Base-by-base conservation (phyloP, 1,139 yeast species). In the Suhomyces bolitotheri region DNA sequence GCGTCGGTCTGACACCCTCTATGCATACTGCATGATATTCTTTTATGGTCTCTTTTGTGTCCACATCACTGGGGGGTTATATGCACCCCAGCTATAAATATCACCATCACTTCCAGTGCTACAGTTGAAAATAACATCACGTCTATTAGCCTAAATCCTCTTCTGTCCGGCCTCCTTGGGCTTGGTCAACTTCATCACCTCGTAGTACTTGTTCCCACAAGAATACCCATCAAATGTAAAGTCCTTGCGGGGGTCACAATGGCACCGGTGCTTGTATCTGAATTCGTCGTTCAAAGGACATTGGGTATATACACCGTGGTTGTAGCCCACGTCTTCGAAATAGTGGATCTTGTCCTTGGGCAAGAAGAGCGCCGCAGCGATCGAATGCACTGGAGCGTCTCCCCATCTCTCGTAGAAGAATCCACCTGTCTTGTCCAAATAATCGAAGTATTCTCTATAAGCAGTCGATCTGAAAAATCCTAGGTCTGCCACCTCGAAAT, bases 341-440 rank as follows among this genome's bases (percentile, higher is more conserved):
- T 76, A 86, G 58, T 87, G 95, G 33, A 88, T 66, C 52, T 83
- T 74, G 40, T 73, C 72, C 49, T 73, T 76, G 42, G 82, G 76
- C 45, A 86, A 61, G 56, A 88, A 73, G 39, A 84, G 66, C 0
- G 95, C 71, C 1, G 88, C 94, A 2, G 92, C 90, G 45, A 88
- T 76, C 3, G 95, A 81, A 62, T 88, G 96, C 16, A 88, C 78
- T 5, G 96, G 96, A 0, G 96, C 96, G 60, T 89, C 96, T 21
- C 96, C 96, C 97, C 97, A 89, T 56, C 96, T 72, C 59, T 89
- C 96, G 59, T 89, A 89, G 64, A 85, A 89, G 65, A 89, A 89
- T 3, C 95, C 95, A 25, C 96, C 96, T 1, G 82, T 71, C 41
- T 68, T 54, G 57, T 89, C 97, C 49, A 89, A 70, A 47, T 72